A percentile compares a stretch with the other conserved stretches of the same genome.
Conservation (phyloP, 331 rosid species). For the Ulmus americana region DNA sequence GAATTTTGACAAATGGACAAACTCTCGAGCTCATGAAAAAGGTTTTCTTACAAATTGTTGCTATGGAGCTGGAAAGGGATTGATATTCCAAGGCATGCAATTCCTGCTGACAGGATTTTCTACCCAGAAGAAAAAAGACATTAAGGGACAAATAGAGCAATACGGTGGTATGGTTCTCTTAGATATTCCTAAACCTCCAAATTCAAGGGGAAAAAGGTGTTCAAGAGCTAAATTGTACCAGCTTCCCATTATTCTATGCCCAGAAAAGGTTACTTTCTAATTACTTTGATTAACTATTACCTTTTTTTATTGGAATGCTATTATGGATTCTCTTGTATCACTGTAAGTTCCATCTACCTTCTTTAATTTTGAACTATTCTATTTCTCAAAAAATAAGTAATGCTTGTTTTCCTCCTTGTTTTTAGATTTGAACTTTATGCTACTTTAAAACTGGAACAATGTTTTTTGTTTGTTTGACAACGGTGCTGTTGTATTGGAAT, state of each 20-base stretch:
- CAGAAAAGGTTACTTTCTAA: slow-evolving; percentile 51
- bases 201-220: slow-evolving; percentile 36
- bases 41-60: slow-evolving; percentile 30
- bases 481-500: background rate
- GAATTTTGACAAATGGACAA: slow-evolving; percentile 28
- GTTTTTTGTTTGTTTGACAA: background rate
- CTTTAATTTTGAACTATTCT: too few species aligned
- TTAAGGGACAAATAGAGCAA: slow-evolving; percentile 53
- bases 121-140: slow-evolving; percentile 47
- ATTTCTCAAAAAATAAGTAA: too few species aligned
- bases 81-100: slow-evolving; percentile 57
- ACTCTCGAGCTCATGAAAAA: slow-evolving; percentile 25
- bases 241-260: slow-evolving; percentile 67
- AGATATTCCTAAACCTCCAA: slow-evolving; percentile 64
- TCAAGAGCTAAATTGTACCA: slow-evolving; percentile 28
- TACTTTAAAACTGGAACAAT: background rate
- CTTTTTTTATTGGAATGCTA: background rate
- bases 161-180: slow-evolving; percentile 66
- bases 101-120: slow-evolving; percentile 83
- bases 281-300: slow-evolving; percentile 8
- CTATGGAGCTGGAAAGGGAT: slow-evolving; percentile 29
- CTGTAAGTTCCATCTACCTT: too few species aligned
- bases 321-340: too few species aligned
- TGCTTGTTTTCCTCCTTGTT: too few species aligned
- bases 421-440: background rate